phyloP scores from a whole-genome alignment of 2,329 filamentous ascomycete species.

The Curvularia spicifera region DNA sequence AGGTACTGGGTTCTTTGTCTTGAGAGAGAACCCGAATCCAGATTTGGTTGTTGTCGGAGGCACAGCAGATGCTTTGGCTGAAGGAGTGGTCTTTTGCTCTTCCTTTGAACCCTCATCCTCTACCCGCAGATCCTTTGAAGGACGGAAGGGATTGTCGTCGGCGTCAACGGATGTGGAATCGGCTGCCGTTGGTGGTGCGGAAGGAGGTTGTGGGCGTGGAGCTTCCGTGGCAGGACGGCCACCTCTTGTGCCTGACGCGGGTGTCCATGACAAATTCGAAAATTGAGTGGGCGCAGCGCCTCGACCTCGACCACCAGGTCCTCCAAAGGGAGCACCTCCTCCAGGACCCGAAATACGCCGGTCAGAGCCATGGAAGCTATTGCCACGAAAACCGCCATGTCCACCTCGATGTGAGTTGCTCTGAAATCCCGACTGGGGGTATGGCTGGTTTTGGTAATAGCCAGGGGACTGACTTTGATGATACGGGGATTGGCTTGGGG shows the following conservation, averaged over 20 bases:
- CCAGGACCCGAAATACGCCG: conserved; percentile 57
- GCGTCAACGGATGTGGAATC: conserved; percentile 55
- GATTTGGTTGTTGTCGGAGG: conserved; percentile 60
- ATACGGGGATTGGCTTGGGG: conserved; percentile 62
- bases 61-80: conserved; percentile 57
- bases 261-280: conserved; percentile 75
- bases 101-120: conserved; percentile 66
- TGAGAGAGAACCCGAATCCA: conserved; percentile 89
- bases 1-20: conserved; percentile 67
- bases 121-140: conserved; percentile 68
- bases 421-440: conserved; percentile 62
- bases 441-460: conserved; percentile 61
- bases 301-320: conserved; percentile 59
- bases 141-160: conserved; percentile 66
- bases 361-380: conserved; percentile 53
- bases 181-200: conserved; percentile 18
- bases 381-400: conserved; percentile 63
- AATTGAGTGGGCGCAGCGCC: conserved; percentile 59
- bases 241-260: conserved; percentile 61
- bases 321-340: conserved; percentile 47
- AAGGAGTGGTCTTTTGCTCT: conserved; percentile 60
- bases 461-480: conserved; percentile 45
- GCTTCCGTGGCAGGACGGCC: conserved; percentile 54
- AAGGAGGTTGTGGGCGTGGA: conserved; percentile 36
- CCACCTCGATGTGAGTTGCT: conserved; percentile 60